Evolutionary conservation across 2,329 filamentous ascomycete species (phyloP).

Genomic region (Neoascochyta sp.): DNA sequence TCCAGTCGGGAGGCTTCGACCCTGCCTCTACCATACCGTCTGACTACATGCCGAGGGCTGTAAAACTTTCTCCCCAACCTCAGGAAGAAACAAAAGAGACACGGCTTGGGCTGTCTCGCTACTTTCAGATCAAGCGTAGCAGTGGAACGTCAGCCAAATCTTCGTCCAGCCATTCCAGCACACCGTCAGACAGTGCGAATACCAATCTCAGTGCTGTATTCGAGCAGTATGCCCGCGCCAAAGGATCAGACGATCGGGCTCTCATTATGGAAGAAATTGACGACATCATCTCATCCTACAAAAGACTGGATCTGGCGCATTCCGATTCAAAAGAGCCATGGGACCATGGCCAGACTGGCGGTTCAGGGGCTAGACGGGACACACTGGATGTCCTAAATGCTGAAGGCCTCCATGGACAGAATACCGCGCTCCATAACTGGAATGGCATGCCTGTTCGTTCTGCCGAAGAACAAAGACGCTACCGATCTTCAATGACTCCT

Average conservation of each 20-base stretch:
- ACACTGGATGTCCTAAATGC: constrained; percentile 19
- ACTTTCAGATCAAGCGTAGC: constrained; percentile 18
- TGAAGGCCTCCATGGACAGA: constrained; percentile 1
- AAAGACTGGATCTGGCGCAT: constrained; percentile 14
- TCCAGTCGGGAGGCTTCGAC: constrained; percentile 10
- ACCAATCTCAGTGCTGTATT: constrained; percentile 21
- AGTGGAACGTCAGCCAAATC: constrained; percentile 9
- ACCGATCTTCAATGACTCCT: too few relatives aligned
- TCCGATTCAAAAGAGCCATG: constrained; percentile 2
- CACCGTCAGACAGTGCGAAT: constrained; percentile 6
- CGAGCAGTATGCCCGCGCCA: constrained; percentile 17
- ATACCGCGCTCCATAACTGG: too few relatives aligned
- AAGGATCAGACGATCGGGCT: constrained; percentile 16
- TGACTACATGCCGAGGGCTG: constrained; percentile 16
- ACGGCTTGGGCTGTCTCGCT: constrained; percentile 21
- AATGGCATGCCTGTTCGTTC: too few relatives aligned
- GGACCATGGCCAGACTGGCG: constrained; percentile 2
- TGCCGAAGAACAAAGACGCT: too few relatives aligned
- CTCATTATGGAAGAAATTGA: constrained; percentile 33
- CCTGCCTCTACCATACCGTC: constrained; percentile 9
- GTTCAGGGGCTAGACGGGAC: constrained; percentile 14
- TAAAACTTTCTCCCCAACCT: constrained; percentile 14
- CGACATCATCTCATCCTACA: constrained; percentile 32
- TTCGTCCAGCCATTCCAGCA: constrained; percentile 3
- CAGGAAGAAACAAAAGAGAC: constrained; percentile 9